Evolutionary conservation across 2,329 filamentous ascomycete species (phyloP).

Genomic region (Penicillium sp.): DNA sequence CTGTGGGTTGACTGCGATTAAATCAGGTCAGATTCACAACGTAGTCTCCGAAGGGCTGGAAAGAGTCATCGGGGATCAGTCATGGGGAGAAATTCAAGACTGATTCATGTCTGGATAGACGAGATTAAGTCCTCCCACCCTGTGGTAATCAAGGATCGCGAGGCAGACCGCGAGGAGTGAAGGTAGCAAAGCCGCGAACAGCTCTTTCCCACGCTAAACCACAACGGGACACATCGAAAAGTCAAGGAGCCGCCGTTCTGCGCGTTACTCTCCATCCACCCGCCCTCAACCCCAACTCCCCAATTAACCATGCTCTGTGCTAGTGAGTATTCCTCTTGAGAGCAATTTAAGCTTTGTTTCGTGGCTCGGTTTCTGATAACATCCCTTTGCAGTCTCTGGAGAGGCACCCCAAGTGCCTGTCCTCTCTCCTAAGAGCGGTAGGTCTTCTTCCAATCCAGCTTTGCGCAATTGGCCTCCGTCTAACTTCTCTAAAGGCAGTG

Average conservation of each 20-base stretch:
- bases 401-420: conserved; percentile 95
- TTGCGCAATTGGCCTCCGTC: conserved; percentile 18
- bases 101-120: neutral
- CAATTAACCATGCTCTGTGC: conserved; percentile 62
- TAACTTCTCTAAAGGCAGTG: conserved; percentile 64
- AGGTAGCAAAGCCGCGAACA: conserved; percentile 25
- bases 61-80: conserved; percentile 2
- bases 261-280: conserved; percentile 31
- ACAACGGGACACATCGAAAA: conserved; percentile 38
- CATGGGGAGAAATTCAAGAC: conserved; percentile 8
- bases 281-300: conserved; percentile 19
- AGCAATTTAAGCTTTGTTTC: conserved; percentile 12
- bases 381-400: conserved; percentile 74
- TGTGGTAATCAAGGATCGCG: too few relatives aligned
- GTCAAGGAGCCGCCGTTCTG: conserved; percentile 40
- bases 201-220: conserved; percentile 38
- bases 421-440: conserved; percentile 91
- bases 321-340: conserved; percentile 55
- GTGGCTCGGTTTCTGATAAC: conserved; percentile 21
- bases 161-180: too few relatives aligned
- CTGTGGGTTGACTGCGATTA: conserved; percentile 8
- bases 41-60: neutral
- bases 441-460: conserved; percentile 41
- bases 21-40: conserved; percentile 18
- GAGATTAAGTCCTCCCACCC: neutral